phyloP scores from a whole-genome alignment of 768 basidiomycete genomes.

The Mycena polygramma region DNA sequence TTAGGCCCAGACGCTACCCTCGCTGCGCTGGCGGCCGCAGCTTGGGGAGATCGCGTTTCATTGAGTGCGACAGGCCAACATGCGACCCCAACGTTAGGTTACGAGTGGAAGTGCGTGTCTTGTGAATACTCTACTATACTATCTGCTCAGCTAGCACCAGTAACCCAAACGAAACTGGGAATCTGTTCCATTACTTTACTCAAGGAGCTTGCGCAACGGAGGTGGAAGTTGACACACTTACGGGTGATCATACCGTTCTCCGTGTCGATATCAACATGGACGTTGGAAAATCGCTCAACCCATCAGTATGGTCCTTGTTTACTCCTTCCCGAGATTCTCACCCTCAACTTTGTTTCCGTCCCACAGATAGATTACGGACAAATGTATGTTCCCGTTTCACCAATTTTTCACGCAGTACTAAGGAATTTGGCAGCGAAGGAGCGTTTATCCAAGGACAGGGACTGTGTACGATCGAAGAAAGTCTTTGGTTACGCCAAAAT shows the following conservation, averaged over 20 bases:
- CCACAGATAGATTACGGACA: slow-evolving; percentile 35
- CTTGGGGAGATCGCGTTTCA: slow-evolving; percentile 36
- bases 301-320: too few species aligned
- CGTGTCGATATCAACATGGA: slow-evolving; percentile 39
- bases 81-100: slow-evolving; percentile 30
- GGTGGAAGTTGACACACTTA: slow-evolving; percentile 38
- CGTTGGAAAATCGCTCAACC: slow-evolving; percentile 28
- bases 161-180: slow-evolving; percentile 38
- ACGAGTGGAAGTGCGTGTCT: slow-evolving; percentile 39
- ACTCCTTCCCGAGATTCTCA: too few species aligned
- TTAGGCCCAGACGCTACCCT: slow-evolving; percentile 34
- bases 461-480: slow-evolving; percentile 37
- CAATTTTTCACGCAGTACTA: background rate
- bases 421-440: slow-evolving; percentile 25
- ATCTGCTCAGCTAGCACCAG: slow-evolving; percentile 10
- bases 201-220: slow-evolving; percentile 37
- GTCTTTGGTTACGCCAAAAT: slow-evolving; percentile 38
- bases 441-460: slow-evolving; percentile 39
- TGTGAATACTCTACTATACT: background rate
- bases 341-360: too few species aligned
- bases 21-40: slow-evolving; percentile 36
- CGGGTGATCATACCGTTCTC: slow-evolving; percentile 38
- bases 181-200: slow-evolving; percentile 39
- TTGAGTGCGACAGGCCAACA: slow-evolving; percentile 36
- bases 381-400: slow-evolving; percentile 15